A percentile compares a stretch with the other conserved stretches of the same genome.
Evolutionary conservation across 371 early-diverging fungal species (phyloP).

Genomic region (Nosema granulosis): DNA sequence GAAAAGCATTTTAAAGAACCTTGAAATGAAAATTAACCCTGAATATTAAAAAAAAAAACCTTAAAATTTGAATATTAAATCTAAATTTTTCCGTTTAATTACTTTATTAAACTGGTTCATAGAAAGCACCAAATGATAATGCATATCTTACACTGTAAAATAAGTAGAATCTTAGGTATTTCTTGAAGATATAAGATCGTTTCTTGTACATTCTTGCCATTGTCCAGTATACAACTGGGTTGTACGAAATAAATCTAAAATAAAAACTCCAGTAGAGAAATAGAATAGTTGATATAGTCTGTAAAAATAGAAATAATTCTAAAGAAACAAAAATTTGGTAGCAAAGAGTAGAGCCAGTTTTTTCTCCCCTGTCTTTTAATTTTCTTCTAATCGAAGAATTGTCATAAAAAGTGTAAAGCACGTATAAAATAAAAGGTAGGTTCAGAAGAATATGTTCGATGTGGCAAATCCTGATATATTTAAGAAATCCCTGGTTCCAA

Average conservation of each 20-base stretch:
- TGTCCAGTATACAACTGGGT: constrained; percentile 65
- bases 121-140: constrained; percentile 61
- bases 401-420: constrained; percentile 20
- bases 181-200: neutral
- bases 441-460: constrained; percentile 64
- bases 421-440: constrained; percentile 57
- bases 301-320: constrained; percentile 37
- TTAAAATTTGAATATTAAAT: too few relatives aligned
- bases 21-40: too few relatives aligned
- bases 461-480: constrained; percentile 58
- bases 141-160: constrained; percentile 57
- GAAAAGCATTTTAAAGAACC: too few relatives aligned
- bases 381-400: too few relatives aligned
- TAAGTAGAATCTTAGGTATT: constrained; percentile 56
- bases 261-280: constrained; percentile 65
- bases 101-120: constrained; percentile 64
- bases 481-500: constrained; percentile 67
- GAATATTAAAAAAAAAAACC: too few relatives aligned
- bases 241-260: constrained; percentile 64
- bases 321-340: too few relatives aligned
- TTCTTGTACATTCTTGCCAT: constrained; percentile 38
- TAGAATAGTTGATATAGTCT: constrained; percentile 54
- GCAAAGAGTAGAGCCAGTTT: too few relatives aligned
- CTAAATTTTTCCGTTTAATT: too few relatives aligned
- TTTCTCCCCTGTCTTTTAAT: too few relatives aligned